phyloP scores from a whole-genome alignment of 208 protist species.

The Herpetomonas samuelpessoai region DNA sequence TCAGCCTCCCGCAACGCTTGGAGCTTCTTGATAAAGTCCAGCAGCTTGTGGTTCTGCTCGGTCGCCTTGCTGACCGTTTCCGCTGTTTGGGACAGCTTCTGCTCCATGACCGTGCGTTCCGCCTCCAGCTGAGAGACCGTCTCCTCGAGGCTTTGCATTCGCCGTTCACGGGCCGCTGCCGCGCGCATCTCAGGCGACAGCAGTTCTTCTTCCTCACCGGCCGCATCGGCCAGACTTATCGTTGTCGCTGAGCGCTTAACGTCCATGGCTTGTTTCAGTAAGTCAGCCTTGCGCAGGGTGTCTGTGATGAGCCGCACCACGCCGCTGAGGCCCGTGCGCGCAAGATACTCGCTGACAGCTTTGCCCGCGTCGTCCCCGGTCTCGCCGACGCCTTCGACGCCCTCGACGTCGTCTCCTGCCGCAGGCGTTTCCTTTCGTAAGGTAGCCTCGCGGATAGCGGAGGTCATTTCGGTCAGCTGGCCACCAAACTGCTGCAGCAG shows the following conservation, averaged over 20 bases:
- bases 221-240: neutral
- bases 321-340: neutral
- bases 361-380: neutral
- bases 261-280: slow-evolving; percentile 12
- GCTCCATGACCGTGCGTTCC: slow-evolving; percentile 3
- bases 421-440: slow-evolving; percentile 3
- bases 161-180: neutral
- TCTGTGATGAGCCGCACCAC: slow-evolving; percentile 16
- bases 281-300: slow-evolving; percentile 14
- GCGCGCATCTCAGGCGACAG: slow-evolving; percentile 7
- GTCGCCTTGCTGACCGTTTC: neutral
- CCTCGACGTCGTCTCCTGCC: neutral
- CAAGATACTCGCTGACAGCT: neutral
- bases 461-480: neutral
- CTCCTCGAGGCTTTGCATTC: neutral
- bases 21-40: slow-evolving; percentile 21
- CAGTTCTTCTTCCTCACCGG: neutral
- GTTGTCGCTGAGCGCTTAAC: neutral
- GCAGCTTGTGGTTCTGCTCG: neutral
- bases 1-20: slow-evolving; percentile 20
- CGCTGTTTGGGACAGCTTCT: neutral
- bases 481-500: neutral
- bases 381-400: neutral
- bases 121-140: neutral
- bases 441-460: neutral